Evolutionary conservation across 2,329 filamentous ascomycete species (phyloP).

Genomic region (Raffaelea deltoideospora): DNA sequence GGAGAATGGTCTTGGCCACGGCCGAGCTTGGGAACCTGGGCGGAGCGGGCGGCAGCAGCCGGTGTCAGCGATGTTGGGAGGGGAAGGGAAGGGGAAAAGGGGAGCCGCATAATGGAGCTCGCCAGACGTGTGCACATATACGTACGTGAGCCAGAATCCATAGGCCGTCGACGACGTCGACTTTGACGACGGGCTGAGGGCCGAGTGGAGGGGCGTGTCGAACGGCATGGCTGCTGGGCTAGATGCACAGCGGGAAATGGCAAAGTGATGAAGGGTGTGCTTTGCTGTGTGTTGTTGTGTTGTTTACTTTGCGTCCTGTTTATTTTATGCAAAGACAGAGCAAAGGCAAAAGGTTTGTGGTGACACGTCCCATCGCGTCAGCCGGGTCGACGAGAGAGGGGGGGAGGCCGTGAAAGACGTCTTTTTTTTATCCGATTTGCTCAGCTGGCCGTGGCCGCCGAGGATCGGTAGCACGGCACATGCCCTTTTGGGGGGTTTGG

Average conservation of each 20-base stretch:
- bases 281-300: no score
- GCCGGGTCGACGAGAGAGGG: no score
- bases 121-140: not conserved
- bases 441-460: no score
- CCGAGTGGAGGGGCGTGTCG: slow-evolving; percentile 1
- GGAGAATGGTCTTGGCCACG: slow-evolving; percentile 9
- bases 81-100: not conserved
- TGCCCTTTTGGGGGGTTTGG: no score
- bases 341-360: no score
- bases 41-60: no score
- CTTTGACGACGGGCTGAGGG: slow-evolving; percentile 1
- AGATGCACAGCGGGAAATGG: no score
- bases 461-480: no score
- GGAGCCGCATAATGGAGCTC: not conserved
- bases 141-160: slow-evolving; percentile 10
- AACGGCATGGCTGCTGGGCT: slow-evolving; percentile 7
- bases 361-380: no score
- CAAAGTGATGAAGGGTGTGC: no score
- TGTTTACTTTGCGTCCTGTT: no score
- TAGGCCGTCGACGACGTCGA: slow-evolving; percentile 7
- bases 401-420: not conserved
- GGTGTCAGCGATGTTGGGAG: not conserved
- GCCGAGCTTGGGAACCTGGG: slow-evolving; percentile 7
- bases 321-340: no score
- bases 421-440: not conserved